Conservation (phyloP, 2,329 filamentous ascomycete species). For the Phyllosticta citrichinensis region DNA sequence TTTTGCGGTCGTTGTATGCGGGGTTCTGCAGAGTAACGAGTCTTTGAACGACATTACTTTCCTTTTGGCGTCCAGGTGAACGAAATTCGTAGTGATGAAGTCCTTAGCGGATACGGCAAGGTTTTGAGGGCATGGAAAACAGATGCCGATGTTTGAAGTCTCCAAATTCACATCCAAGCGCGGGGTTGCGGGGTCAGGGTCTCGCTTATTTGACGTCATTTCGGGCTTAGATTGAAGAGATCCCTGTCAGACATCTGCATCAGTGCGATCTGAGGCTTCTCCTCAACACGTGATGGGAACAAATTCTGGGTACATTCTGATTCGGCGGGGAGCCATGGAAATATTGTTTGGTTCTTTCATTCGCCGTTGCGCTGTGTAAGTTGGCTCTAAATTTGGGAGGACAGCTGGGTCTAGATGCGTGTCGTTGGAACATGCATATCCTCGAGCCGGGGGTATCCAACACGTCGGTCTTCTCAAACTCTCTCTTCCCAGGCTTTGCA, state of each 20-base stretch:
- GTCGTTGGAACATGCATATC: background rate
- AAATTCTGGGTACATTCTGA: background rate
- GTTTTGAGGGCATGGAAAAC: background rate
- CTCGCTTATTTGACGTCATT: background rate
- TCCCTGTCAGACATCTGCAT: background rate
- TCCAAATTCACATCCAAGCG: background rate
- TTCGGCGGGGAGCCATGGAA: background rate
- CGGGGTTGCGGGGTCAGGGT: background rate
- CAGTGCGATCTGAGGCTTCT: too few species aligned
- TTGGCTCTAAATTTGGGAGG: background rate
- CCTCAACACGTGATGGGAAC: too few species aligned
- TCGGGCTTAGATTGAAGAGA: background rate
- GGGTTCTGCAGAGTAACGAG: background rate
- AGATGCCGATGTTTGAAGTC: background rate
- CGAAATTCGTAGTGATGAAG: background rate
- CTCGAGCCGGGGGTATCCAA: background rate
- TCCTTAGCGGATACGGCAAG: background rate
- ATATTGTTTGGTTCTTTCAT: background rate
- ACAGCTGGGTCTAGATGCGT: background rate
- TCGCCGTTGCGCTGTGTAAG: background rate
- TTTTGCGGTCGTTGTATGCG: background rate
- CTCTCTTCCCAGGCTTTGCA: conserved; percentile 11
- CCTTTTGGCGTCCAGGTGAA: background rate
- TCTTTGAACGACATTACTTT: background rate
- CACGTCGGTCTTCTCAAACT: background rate